Base-by-base conservation (phyloP, 2,329 filamentous ascomycete genomes). In the Cercospora beticola region DNA sequence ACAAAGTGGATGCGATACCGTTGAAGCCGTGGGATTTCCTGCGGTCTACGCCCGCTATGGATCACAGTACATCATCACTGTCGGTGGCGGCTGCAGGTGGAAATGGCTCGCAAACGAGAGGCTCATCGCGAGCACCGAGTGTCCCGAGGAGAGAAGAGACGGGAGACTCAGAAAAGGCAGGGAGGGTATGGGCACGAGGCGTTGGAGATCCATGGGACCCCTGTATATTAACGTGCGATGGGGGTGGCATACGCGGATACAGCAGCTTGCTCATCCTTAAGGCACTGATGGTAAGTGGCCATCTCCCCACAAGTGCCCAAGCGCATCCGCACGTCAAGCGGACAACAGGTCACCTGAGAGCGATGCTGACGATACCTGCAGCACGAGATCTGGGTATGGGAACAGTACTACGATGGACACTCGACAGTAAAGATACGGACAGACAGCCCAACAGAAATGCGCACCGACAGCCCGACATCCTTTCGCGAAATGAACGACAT, bases 241-340 rank as follows among this genome's bases (percentile, higher is more conserved):
- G 84, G 61, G 83, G 84, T 40, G 83, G 84, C 6, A 85, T 86
- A 46, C 78, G 84, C 66, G 83, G 83, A 68, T 85, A 85, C 76
- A 83, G 82, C 65, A 83, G 81, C 73, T 78, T 85, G 56, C 74
- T 85, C 62, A 85, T 85, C 28, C 73, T 85, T 52, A 77, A 83
- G 71, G 79, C 76, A 18, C 77, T 86, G 67, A 84, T 85, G 82
- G 60, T 62, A 5, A 46, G 60, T 59, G 18, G 7, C 23, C 16
- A 9, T 58, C 56, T 14, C 14, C 16, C 28, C 14, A 7, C 30
- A 28, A 4, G 23, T 58, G 56, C 9, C 14, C 28, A 21, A 10
- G 16, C 28, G n/a, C 56, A 59, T 12, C 5, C 5, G 14, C 56
- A 21, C 18, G 30, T 18, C 10, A 59, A 21, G 30, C 4, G 14